phyloP scores from a whole-genome alignment of 148 eudicot genomes.

The Chenopodium formosanum region DNA sequence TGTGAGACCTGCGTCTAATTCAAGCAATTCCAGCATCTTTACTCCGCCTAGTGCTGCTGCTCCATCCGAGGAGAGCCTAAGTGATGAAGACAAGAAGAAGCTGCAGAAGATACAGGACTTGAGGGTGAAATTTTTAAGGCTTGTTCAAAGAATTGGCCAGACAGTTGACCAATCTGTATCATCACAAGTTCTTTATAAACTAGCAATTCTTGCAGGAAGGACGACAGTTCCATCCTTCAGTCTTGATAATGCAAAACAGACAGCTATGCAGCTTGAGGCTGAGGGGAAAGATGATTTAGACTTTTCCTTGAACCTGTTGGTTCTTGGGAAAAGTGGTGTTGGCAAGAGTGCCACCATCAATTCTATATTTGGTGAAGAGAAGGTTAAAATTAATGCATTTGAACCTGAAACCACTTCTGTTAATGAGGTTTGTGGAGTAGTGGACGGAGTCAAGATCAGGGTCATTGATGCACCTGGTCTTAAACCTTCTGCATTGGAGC shows the following conservation, averaged over 20 bases:
- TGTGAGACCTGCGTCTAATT: slow-evolving; percentile 49
- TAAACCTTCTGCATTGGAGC: slow-evolving; percentile 69
- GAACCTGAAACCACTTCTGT: slow-evolving; percentile 59
- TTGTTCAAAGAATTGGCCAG: slow-evolving; percentile 71
- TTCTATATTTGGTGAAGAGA: slow-evolving; percentile 84
- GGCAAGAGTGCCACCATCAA: slow-evolving; percentile 97
- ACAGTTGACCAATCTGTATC: slow-evolving; percentile 80
- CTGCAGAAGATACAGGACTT: slow-evolving; percentile 64
- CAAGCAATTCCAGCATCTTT: slow-evolving; percentile 49
- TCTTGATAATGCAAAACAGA: slow-evolving; percentile 73
- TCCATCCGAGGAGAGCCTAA: slow-evolving; percentile 57
- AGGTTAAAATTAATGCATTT: slow-evolving; percentile 70
- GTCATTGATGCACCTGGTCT: slow-evolving; percentile 93
- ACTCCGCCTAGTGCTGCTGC: slow-evolving; percentile 36
- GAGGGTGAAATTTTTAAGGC: slow-evolving; percentile 89
- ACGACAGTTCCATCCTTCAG: slow-evolving; percentile 56
- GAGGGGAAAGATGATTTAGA: slow-evolving; percentile 66
- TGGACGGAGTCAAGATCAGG: slow-evolving; percentile 74
- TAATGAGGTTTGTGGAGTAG: slow-evolving; percentile 58
- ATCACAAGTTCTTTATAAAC: slow-evolving; percentile 75
- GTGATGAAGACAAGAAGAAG: slow-evolving; percentile 78
- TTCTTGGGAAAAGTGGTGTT: slow-evolving; percentile 89
- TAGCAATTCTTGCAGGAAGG: slow-evolving; percentile 77
- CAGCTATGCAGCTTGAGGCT: slow-evolving; percentile 64
- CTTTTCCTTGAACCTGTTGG: slow-evolving; percentile 71